These are phyloP conservation scores for Daldinia sp. DNA, from an alignment of 2,329 filamentous ascomycete species.

Conservation along the genomic window DNA sequence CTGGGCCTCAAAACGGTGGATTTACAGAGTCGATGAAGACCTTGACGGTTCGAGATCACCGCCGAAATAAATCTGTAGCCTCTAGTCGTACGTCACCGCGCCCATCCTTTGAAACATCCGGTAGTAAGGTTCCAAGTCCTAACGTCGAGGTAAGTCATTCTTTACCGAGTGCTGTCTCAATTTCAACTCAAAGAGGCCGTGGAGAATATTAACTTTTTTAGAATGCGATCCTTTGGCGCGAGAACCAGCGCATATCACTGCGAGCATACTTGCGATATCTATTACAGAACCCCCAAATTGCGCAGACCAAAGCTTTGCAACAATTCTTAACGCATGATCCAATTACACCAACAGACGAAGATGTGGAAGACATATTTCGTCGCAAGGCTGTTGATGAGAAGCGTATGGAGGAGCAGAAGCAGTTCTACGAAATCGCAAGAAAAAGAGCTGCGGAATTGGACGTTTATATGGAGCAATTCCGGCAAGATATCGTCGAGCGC, in stretches of 20 bases:
- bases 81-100: constrained; percentile 51
- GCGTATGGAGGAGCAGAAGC: constrained; percentile 89
- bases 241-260: constrained; percentile 90
- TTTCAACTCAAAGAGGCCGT: constrained; percentile 18
- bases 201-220: constrained; percentile 52
- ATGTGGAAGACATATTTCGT: constrained; percentile 81
- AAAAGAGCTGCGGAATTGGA: constrained; percentile 92
- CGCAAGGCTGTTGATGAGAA: constrained; percentile 88
- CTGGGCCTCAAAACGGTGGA: constrained; percentile 46
- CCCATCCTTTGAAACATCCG: constrained; percentile 59
- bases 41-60: constrained; percentile 59
- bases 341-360: constrained; percentile 81
- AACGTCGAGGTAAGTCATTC: constrained; percentile 47
- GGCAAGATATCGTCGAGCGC: constrained; percentile 73
- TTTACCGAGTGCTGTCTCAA: not conserved
- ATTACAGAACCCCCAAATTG: constrained; percentile 85
- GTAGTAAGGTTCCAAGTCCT: constrained; percentile 51
- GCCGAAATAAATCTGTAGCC: constrained; percentile 54
- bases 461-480: constrained; percentile 96
- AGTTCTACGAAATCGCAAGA: constrained; percentile 95
- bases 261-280: constrained; percentile 90
- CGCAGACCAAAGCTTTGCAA: constrained; percentile 82
- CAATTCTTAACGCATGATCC: constrained; percentile 84
- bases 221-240: constrained; percentile 78
- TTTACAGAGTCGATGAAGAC: constrained; percentile 54